These are phyloP conservation scores for Porogramme epimiltina DNA, from an alignment of 1,284 basidiomycete genomes.

Conservation along the genomic window DNA sequence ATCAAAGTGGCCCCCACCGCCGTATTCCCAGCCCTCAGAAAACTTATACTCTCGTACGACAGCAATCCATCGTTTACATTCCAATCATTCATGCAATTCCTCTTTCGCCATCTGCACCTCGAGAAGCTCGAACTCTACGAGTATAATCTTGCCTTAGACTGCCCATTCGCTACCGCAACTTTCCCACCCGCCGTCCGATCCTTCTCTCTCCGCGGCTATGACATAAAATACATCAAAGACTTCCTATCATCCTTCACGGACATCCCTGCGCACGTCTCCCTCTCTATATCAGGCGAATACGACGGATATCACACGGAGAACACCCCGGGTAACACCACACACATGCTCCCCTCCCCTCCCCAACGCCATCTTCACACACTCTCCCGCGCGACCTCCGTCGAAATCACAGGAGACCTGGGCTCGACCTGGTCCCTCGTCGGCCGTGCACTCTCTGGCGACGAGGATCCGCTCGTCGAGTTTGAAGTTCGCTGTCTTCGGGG, in stretches of 20 bases:
- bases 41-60: slow-evolving; percentile 1
- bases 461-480: not conserved
- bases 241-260: slow-evolving; percentile 9
- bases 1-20: too few relatives aligned
- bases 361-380: slow-evolving; percentile 1
- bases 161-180: not conserved
- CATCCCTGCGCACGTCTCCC: not conserved
- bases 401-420: too few relatives aligned
- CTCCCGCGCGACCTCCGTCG: not conserved
- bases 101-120: not conserved
- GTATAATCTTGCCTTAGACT: not conserved
- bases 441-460: too few relatives aligned
- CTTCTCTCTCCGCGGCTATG: slow-evolving; percentile 5
- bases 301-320: not conserved
- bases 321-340: not conserved
- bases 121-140: slow-evolving; percentile 2
- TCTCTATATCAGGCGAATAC: not conserved
- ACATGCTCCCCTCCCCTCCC: slow-evolving; percentile 1
- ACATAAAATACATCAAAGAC: slow-evolving; percentile 4
- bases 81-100: not conserved
- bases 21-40: not conserved
- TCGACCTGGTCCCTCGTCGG: too few relatives aligned
- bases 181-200: slow-evolving; percentile 1
- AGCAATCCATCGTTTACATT: not conserved
- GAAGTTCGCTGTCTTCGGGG: not conserved